Conservation (phyloP, 2,329 filamentous ascomycete genomes). For the Helicocarpus griseus region DNA sequence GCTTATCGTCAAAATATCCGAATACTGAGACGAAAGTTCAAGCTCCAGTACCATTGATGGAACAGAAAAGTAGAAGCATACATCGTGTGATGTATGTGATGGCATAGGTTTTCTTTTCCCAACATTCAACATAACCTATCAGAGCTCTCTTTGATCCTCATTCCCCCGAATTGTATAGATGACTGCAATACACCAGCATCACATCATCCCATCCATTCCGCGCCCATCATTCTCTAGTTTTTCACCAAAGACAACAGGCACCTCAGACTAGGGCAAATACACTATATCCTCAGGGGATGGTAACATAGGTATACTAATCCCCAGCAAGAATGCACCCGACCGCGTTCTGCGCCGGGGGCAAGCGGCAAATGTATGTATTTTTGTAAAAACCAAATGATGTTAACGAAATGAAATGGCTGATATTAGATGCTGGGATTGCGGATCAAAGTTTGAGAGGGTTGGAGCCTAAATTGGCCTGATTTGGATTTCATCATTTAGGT, state of each 20-base stretch:
- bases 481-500: constrained; percentile 1
- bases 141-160: constrained; percentile 5
- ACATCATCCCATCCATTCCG: background rate
- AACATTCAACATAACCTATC: background rate
- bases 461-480: background rate
- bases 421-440: background rate
- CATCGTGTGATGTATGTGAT: too few species aligned
- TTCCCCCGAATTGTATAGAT: background rate
- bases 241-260: background rate
- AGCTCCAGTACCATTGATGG: too few species aligned
- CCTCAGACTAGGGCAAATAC: background rate
- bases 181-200: background rate
- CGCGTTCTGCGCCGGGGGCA: too few species aligned
- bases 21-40: too few species aligned
- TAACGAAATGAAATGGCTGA: too few species aligned
- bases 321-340: too few species aligned
- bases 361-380: background rate
- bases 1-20: too few species aligned
- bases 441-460: background rate
- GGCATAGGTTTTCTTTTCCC: background rate
- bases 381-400: background rate
- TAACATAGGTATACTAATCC: constrained; percentile 1
- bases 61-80: too few species aligned
- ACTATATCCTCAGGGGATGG: background rate
- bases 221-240: too few species aligned